Percentiles rank a stretch among this genome's conserved stretches.
These are phyloP conservation scores for Colletotrichum navitas DNA, from an alignment of 2,329 filamentous ascomycete species.

Conservation along the genomic window DNA sequence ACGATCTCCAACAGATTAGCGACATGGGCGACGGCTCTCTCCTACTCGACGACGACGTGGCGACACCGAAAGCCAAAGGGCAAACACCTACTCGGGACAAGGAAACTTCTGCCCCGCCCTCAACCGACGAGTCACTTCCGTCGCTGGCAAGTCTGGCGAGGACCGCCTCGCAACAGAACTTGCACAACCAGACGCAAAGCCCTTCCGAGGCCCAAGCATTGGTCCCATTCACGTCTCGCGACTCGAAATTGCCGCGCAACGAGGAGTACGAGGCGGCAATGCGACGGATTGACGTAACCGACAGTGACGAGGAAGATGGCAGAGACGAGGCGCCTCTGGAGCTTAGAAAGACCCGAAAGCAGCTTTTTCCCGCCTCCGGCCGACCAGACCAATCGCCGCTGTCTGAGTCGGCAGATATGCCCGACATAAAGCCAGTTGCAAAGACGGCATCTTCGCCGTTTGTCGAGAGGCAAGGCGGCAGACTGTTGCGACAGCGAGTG, in stretches of 20 bases:
- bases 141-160: slow-evolving; percentile 55
- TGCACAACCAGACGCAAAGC: slow-evolving; percentile 47
- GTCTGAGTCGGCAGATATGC: slow-evolving; percentile 43
- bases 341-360: slow-evolving; percentile 31
- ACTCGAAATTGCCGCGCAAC: slow-evolving; percentile 48
- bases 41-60: slow-evolving; percentile 1
- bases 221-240: slow-evolving; percentile 46
- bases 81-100: slow-evolving; percentile 19
- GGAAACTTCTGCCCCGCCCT: slow-evolving; percentile 32
- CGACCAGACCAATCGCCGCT: slow-evolving; percentile 45
- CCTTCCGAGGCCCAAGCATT: slow-evolving; percentile 48
- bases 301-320: slow-evolving; percentile 45
- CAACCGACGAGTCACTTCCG: slow-evolving; percentile 49
- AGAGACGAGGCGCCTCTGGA: slow-evolving; percentile 43
- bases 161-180: slow-evolving; percentile 55
- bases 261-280: slow-evolving; percentile 60
- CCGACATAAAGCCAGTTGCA: slow-evolving; percentile 38
- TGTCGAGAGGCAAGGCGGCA: slow-evolving; percentile 3
- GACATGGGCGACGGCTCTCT: slow-evolving; percentile 25
- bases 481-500: slow-evolving; percentile 1
- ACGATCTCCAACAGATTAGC: slow-evolving; percentile 44
- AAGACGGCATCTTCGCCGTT: slow-evolving; percentile 35
- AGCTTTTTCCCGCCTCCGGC: slow-evolving; percentile 51
- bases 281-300: slow-evolving; percentile 55
- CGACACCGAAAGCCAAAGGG: slow-evolving; percentile 22